A percentile compares a stretch with the other conserved stretches of the same genome.
Conservation (phyloP, 176 grass and related monocot species). For the Carex cristatella region DNA sequence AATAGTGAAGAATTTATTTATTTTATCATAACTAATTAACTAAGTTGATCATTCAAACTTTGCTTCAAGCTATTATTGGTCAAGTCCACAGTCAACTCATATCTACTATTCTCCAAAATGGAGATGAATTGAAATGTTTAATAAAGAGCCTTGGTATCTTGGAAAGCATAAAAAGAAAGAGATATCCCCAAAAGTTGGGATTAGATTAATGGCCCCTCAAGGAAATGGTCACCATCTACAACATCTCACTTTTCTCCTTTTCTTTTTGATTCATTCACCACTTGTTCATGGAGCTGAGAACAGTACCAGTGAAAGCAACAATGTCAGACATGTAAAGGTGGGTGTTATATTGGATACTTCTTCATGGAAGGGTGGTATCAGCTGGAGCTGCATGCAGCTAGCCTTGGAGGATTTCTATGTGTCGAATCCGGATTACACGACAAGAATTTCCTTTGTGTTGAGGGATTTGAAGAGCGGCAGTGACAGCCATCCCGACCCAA, state of each 20-base stretch:
- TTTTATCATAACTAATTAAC: background rate
- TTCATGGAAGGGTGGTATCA: conserved; percentile 45
- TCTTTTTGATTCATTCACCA: background rate
- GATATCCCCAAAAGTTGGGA: background rate
- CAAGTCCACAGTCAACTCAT: background rate
- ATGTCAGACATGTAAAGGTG: conserved; percentile 29
- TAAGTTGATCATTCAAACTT: background rate
- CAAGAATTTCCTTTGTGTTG: conserved; percentile 42
- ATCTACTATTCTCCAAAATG: background rate
- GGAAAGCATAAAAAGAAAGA: background rate
- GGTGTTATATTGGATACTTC: conserved; percentile 56
- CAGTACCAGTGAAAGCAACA: background rate
- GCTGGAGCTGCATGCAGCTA: conserved; percentile 60
- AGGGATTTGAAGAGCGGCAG: conserved; percentile 19
- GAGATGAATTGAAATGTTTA: background rate
- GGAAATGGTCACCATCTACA: background rate
- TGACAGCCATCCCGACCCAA: background rate
- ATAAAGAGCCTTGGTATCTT: background rate
- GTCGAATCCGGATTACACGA: background rate
- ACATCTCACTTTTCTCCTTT: background rate
- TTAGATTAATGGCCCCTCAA: background rate
- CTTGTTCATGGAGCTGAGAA: background rate
- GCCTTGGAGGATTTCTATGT: conserved; percentile 56
- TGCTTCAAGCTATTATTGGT: background rate
- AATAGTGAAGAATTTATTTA: background rate